These are phyloP conservation scores for Suillus subaureus DNA, from an alignment of 768 basidiomycete species.

Conservation along the genomic window DNA sequence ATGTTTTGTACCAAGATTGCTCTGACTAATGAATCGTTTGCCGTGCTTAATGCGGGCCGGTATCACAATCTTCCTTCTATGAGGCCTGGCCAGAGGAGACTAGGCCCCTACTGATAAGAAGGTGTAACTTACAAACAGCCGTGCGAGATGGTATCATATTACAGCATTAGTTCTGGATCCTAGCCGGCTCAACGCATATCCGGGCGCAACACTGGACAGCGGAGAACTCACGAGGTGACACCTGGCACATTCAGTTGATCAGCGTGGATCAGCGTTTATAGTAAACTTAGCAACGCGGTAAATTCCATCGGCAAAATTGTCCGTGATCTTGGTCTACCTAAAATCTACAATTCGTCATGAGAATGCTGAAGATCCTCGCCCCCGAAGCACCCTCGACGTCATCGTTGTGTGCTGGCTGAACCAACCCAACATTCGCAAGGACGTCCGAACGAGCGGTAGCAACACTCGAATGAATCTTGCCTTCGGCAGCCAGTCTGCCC, in stretches of 20 bases:
- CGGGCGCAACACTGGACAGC: not conserved
- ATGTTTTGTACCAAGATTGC: not conserved
- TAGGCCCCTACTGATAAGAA: not conserved
- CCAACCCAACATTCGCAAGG: constrained; percentile 42
- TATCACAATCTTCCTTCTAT: not conserved
- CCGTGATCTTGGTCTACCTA: not conserved
- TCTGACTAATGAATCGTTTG: not conserved
- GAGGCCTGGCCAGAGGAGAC: not conserved
- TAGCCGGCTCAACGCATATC: not conserved
- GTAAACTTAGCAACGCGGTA: not conserved
- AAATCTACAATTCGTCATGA: constrained; percentile 4
- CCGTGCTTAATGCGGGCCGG: not conserved
- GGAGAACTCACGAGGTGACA: not conserved
- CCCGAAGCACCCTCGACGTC: not conserved
- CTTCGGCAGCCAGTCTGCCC: constrained; percentile 66
- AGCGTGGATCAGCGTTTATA: not conserved
- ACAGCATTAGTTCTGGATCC: constrained; percentile 1
- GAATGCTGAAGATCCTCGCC: not conserved
- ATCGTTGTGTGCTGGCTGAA: not conserved
- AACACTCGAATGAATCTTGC: constrained; percentile 66
- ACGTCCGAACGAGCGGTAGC: constrained; percentile 71
- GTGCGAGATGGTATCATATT: not conserved
- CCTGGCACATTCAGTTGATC: not conserved
- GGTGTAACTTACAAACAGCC: not conserved
- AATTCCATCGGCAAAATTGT: not conserved